Conservation (phyloP, 345 rosid genomes). For the Acer campestre region DNA sequence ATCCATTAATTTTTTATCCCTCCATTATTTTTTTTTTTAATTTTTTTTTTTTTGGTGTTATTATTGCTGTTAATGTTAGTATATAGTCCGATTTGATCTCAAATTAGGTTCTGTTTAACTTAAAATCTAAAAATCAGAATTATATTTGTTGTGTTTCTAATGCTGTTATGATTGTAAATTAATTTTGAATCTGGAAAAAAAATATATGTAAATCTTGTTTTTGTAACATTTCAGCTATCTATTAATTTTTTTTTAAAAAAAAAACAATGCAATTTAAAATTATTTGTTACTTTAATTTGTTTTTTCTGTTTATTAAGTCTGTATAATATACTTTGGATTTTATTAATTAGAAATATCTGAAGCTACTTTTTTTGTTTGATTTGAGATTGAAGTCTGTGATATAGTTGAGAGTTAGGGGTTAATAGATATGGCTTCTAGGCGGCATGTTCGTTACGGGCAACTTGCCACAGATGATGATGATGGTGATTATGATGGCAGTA, state of each 20-base stretch:
- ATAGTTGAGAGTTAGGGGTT: not conserved
- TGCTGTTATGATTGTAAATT: no score
- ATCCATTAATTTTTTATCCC: not conserved
- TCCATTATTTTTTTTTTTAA: not conserved
- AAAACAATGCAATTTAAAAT: no score
- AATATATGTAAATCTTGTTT: no score
- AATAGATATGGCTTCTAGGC: constrained; percentile 59
- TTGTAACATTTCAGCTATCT: no score
- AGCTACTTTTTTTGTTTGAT: not conserved
- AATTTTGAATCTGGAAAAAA: no score
- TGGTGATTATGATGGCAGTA: constrained; percentile 32
- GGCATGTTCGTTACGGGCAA: constrained; percentile 51
- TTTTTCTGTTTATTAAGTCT: not conserved
- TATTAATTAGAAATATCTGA: not conserved
- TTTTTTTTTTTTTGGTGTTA: no score
- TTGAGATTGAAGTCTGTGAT: not conserved
- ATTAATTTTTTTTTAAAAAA: no score
- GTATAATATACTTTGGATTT: not conserved
- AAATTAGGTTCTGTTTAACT: no score
- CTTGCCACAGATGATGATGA: constrained; percentile 62
- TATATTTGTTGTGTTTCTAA: no score
- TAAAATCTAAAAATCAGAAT: no score
- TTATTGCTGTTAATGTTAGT: no score
- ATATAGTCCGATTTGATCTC: no score
- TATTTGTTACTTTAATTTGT: not conserved